A percentile compares a stretch with the other conserved stretches of the same genome.
These are phyloP conservation scores for Thymus mandschuricus DNA, from an alignment of 257 asterid genomes.

Conservation along the genomic window DNA sequence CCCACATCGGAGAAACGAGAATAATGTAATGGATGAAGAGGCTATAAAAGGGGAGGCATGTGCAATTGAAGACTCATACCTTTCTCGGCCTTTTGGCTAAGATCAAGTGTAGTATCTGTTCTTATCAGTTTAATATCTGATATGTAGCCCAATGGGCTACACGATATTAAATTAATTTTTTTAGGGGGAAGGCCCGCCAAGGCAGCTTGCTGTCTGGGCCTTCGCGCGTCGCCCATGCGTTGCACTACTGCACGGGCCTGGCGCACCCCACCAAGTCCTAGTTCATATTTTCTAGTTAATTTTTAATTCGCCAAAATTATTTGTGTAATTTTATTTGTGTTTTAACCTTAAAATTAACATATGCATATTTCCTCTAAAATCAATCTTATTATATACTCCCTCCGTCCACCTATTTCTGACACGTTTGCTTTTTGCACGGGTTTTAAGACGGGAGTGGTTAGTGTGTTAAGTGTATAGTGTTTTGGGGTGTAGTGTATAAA, in stretches of 20 bases:
- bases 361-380: too few relatives aligned
- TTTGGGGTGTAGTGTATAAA: too few relatives aligned
- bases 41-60: not conserved
- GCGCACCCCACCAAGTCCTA: not conserved
- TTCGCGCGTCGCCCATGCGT: not conserved
- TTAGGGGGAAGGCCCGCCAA: not conserved
- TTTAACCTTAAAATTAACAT: too few relatives aligned
- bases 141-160: slow-evolving; percentile 41
- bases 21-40: not conserved
- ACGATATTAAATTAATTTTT: slow-evolving; percentile 34
- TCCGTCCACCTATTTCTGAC: too few relatives aligned
- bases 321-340: too few relatives aligned
- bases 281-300: not conserved
- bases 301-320: too few relatives aligned
- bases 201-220: not conserved
- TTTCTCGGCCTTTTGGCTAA: slow-evolving; percentile 92
- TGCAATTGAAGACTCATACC: slow-evolving; percentile 30
- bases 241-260: slow-evolving; percentile 14
- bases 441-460: too few relatives aligned
- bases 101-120: slow-evolving; percentile 77
- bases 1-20: not conserved
- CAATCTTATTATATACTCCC: too few relatives aligned
- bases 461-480: too few relatives aligned
- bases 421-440: too few relatives aligned
- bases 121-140: slow-evolving; percentile 54